Evolutionary conservation across 257 asterid genomes (phyloP), one percentile per base, ranked within the genome.

Genomic region (Verbena officinalis): DNA sequence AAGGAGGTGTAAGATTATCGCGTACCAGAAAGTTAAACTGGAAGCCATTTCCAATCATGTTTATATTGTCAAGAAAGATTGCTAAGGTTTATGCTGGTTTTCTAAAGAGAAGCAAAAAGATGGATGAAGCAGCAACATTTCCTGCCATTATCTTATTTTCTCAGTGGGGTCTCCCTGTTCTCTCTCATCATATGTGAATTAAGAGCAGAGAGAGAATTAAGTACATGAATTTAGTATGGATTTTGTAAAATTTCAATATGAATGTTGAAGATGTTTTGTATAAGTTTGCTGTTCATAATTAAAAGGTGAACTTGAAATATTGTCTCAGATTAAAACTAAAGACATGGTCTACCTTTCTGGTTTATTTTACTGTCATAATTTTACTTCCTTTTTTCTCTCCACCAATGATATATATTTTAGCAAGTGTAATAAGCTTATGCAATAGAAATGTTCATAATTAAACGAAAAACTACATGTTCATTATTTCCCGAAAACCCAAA

Each of bases 161-260:
- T 67, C 86, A 86, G 9, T 86, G 87, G 95, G 96, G 96, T 15
- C 85, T 89, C 65, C 96, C 93, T 51, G 83, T 86, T 5, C 78
- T 89, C 15, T 77, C 85, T 55, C 89, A 79, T 76, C 84, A 12
- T 31, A 62, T 43, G 33, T 27, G 33, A 27, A 27, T 5, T 5
- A 27, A 27, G 4, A 65, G 48, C 14, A 59, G 65, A 44, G 69
- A 45, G 65, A 43, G 52, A 72, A n/a, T n/a, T n/a, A 10, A n/a
- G 27, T n/a, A 9, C 13, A 51, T 30, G 1, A 15, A n/a, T 42
- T 31, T 72, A 59, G 44, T 46, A 80, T 21, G 39, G 55, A 27
- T 27, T 5, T 5, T 27, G 33, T 27, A 27, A 2, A 27, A 27
- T 27, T 27, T 27, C n/a, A n/a, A n/a, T n/a, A n/a, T n/a, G n/a